Base-by-base conservation (phyloP, 1,284 basidiomycete species). In the Puccinia polysora region DNA sequence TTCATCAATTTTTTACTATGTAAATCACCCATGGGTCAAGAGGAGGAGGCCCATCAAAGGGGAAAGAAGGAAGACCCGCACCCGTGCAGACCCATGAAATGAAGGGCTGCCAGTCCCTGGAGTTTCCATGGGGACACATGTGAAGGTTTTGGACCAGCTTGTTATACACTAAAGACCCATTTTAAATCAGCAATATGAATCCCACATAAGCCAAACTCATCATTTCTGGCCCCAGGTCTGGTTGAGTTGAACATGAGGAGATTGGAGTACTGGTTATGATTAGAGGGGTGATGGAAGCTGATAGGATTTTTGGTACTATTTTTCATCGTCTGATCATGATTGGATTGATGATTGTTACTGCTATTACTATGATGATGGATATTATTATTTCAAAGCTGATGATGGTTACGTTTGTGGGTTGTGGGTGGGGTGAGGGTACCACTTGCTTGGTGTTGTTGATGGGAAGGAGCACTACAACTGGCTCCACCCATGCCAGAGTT, bases 1-100 rank as follows among this genome's bases (percentile, higher is more conserved):
- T 80, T 92, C 89, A 82, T 97, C 93, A 52, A 89, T 92, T 56
- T 92, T 94, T 90, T 91, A 97, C 93, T 68, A 40, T 20, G 34
- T 25, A 30, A 45, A 20, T 6, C 25, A 50, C 47, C 10, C 8
- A 20, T 8, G 28, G 8, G n/a, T 8, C n/a, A 8, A 18, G 14
- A 50, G 28, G n/a, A 53, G 32, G 18, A 49, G 47, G 25, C 18
- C 4, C 5, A 49, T 4, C 18, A 49, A 49, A 18, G 15, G 25
- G 47, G 15, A 49, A 23, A n/a, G 47, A 4, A 18, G 47, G 47
- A 23, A 7, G 15, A n/a, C 6, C 4, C 6, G 50, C 25, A 30
- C 20, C 25, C 12, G 50, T 10, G 20, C 10, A n/a, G 50, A 28
- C 20, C 10, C n/a, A n/a, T n/a, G 50, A 7, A 14, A 60, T 20